Evolutionary conservation across 83 land plant genomes (phyloP).

Genomic region (Picea abies): DNA sequence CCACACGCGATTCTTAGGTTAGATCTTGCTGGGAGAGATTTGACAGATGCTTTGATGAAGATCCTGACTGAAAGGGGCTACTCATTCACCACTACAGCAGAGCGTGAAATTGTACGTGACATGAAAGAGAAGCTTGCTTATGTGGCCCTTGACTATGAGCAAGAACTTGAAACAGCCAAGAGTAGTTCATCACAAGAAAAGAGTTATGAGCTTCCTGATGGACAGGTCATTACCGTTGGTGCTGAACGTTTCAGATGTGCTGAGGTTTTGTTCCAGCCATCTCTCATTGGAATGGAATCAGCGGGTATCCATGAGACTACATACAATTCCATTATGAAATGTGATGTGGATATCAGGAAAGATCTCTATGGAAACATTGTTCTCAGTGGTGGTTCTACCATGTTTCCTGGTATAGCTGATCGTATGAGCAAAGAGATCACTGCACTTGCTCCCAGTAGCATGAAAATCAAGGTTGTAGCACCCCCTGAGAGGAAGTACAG

Average conservation of each 20-base stretch:
- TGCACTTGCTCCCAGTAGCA: constrained; percentile 66
- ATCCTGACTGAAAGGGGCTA: constrained; percentile 64
- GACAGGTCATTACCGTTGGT: constrained; percentile 71
- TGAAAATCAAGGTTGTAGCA: constrained; percentile 76
- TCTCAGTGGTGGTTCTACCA: constrained; percentile 71
- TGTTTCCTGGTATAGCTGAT: constrained; percentile 73
- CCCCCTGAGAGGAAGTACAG: constrained; percentile 82
- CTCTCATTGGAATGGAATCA: constrained; percentile 68
- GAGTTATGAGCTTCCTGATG: constrained; percentile 74
- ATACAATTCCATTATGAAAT: constrained; percentile 75
- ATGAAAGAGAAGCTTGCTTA: constrained; percentile 25
- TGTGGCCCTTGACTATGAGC: constrained; percentile 30
- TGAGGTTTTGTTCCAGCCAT: constrained; percentile 64
- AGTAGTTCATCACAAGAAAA: constrained; percentile 50
- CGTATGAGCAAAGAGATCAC: constrained; percentile 81
- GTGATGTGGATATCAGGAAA: constrained; percentile 68
- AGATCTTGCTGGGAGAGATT: constrained; percentile 42
- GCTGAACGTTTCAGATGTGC: constrained; percentile 70
- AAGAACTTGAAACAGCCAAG: constrained; percentile 46
- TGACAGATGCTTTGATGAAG: constrained; percentile 40
- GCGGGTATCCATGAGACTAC: constrained; percentile 70
- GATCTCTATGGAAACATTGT: constrained; percentile 66
- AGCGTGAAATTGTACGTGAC: constrained; percentile 34
- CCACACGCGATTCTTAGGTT: constrained; percentile 56
- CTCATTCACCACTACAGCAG: constrained; percentile 64